phyloP scores from a whole-genome alignment of 768 basidiomycete species.

The Chalciporus sphaerocephalus region DNA sequence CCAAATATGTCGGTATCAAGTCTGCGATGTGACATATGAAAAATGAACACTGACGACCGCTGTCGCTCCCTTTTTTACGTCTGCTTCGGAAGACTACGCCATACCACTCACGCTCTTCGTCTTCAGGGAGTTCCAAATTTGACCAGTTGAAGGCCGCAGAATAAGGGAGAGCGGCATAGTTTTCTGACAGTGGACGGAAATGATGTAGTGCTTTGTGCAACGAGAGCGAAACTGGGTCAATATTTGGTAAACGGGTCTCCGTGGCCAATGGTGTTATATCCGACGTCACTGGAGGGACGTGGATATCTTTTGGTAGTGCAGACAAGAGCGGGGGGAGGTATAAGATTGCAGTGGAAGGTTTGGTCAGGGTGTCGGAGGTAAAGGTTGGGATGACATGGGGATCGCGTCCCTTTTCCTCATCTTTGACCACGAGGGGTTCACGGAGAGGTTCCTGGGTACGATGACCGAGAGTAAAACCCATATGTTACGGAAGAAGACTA shows the following conservation, averaged over 20 bases:
- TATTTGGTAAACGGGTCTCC: conserved; percentile 73
- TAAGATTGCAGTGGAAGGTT: conserved; percentile 50
- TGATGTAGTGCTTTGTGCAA: conserved; percentile 81
- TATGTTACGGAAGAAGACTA: not conserved
- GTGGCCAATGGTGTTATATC: conserved; percentile 52
- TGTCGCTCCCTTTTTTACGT: conserved; percentile 67
- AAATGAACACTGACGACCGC: conserved; percentile 44
- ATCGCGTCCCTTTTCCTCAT: conserved; percentile 29
- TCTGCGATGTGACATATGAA: not conserved
- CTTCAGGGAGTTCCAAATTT: conserved; percentile 58
- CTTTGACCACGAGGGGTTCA: not conserved
- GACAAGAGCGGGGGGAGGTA: conserved; percentile 86
- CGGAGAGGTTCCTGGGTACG: not conserved
- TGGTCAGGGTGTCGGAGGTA: conserved; percentile 32
- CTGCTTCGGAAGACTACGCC: conserved; percentile 85
- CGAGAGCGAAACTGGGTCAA: conserved; percentile 79
- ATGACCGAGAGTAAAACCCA: conserved; percentile 19
- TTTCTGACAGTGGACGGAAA: conserved; percentile 55
- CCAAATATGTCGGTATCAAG: conserved; percentile 2
- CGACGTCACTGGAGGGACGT: conserved; percentile 21
- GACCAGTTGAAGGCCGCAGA: conserved; percentile 85
- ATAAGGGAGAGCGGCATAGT: conserved; percentile 67
- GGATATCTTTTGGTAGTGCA: conserved; percentile 52
- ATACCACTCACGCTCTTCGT: conserved; percentile 86
- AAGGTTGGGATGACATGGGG: conserved; percentile 59